Evolutionary conservation across 192 early-diverging fungal species (phyloP).

Genomic region (Coemansia sp.): DNA sequence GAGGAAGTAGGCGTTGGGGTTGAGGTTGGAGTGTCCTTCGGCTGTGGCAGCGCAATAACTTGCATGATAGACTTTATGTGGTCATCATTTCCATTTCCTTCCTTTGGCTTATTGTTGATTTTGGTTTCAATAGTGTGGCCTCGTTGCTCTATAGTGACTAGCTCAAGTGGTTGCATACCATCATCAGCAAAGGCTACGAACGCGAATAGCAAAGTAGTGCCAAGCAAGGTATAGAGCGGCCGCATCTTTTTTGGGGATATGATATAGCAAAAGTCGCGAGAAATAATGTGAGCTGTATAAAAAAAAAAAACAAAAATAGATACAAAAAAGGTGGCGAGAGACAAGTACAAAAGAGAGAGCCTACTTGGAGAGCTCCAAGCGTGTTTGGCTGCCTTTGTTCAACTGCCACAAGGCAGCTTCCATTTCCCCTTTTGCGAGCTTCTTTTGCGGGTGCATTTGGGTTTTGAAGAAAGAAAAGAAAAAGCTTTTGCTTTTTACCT

Average conservation of each 20-base stretch:
- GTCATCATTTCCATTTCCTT: neutral
- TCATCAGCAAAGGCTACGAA: neutral
- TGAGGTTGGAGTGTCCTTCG: too few relatives aligned
- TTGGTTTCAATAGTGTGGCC: neutral
- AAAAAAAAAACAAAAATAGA: neutral
- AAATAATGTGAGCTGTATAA: neutral
- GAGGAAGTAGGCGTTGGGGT: neutral
- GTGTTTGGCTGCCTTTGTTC: neutral
- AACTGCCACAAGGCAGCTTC: neutral
- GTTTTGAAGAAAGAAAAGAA: neutral
- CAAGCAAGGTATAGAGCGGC: neutral
- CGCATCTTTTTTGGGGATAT: neutral
- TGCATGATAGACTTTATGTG: slow-evolving; percentile 15
- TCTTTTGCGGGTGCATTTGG: neutral
- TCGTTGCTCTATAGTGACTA: neutral
- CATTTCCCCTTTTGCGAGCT: too few relatives aligned
- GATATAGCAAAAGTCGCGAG: neutral
- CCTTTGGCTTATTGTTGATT: neutral
- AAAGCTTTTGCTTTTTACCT: too few relatives aligned
- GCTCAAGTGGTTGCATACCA: neutral
- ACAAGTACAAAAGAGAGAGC: neutral
- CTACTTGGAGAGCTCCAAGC: too few relatives aligned
- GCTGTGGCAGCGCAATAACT: neutral
- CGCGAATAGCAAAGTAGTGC: neutral
- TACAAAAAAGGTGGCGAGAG: neutral